Percentiles rank a stretch among this genome's conserved stretches.
Evolutionary conservation across 2,329 filamentous ascomycete genomes (phyloP).

Genomic region (Trichophyton benhamiae): DNA sequence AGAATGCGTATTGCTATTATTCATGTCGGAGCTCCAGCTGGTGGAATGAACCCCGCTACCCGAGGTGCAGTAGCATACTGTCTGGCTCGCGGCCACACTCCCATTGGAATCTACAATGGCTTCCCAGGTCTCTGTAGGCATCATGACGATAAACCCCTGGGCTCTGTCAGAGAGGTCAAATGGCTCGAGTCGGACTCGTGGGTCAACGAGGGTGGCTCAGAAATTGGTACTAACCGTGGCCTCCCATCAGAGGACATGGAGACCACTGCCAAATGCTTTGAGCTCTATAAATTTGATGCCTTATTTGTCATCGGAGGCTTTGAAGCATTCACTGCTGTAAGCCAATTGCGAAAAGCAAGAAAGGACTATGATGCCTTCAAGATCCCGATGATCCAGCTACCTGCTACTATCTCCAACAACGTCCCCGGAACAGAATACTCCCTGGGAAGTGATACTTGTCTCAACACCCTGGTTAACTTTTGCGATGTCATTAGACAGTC

Average conservation of each 20-base stretch:
- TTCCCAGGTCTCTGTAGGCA: constrained; percentile 90
- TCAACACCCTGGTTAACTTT: constrained; percentile 89
- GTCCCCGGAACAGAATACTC: constrained; percentile 97
- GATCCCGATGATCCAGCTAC: constrained; percentile 82
- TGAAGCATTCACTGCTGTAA: constrained; percentile 86
- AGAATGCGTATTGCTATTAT: constrained; percentile 90
- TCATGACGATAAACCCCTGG: constrained; percentile 67
- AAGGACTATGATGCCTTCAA: constrained; percentile 70
- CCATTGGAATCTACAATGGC: constrained; percentile 87
- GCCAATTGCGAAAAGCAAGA: constrained; percentile 71
- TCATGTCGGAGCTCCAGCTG: constrained; percentile 89
- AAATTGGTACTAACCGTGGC: constrained; percentile 94
- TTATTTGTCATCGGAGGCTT: constrained; percentile 91
- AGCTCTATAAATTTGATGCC: constrained; percentile 77
- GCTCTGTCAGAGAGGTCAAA: constrained; percentile 70
- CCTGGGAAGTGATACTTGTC: constrained; percentile 86
- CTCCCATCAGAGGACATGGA: constrained; percentile 80
- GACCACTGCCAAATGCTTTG: constrained; percentile 68
- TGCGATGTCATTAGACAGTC: constrained; percentile 98
- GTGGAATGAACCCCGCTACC: constrained; percentile 96
- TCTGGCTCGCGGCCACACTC: constrained; percentile 78
- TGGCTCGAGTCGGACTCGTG: constrained; percentile 94
- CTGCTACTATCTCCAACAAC: constrained; percentile 98
- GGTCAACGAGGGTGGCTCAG: constrained; percentile 92
- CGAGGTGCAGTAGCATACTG: constrained; percentile 90